phyloP scores from a whole-genome alignment of 768 basidiomycete genomes.

The Neoboletus subvelutipes region DNA sequence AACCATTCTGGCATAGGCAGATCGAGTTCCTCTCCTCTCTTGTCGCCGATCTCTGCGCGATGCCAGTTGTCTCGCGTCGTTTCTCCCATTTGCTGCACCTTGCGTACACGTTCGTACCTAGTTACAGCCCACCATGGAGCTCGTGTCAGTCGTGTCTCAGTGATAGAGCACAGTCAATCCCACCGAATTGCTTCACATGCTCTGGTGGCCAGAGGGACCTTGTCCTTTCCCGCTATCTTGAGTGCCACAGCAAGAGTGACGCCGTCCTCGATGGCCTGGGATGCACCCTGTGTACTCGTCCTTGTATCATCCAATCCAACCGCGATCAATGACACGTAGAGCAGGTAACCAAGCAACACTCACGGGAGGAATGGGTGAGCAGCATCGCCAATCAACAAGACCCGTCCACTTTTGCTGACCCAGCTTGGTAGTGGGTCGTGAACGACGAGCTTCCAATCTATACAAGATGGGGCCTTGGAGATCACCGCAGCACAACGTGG shows the following conservation, averaged over 20 bases:
- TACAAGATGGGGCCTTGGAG: slow-evolving; percentile 26
- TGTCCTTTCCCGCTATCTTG: slow-evolving; percentile 2
- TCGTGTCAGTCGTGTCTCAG: not conserved
- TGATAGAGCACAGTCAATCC: not conserved
- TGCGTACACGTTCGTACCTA: slow-evolving; percentile 27
- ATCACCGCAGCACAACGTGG: slow-evolving; percentile 25
- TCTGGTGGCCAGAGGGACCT: slow-evolving; percentile 5
- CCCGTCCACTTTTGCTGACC: slow-evolving; percentile 30
- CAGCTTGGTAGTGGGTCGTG: slow-evolving; percentile 39
- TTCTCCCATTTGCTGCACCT: slow-evolving; percentile 26
- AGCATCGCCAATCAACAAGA: slow-evolving; percentile 30
- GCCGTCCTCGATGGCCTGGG: slow-evolving; percentile 43
- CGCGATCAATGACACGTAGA: not conserved
- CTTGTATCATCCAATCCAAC: slow-evolving; percentile 1
- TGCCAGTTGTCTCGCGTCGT: slow-evolving; percentile 27
- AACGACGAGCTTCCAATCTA: slow-evolving; percentile 42
- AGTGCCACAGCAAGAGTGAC: slow-evolving; percentile 35
- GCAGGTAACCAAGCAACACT: not conserved
- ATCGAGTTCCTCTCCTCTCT: slow-evolving; percentile 10
- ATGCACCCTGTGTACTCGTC: slow-evolving; percentile 35
- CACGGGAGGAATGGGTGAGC: slow-evolving; percentile 34
- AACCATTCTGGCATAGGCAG: slow-evolving; percentile 31
- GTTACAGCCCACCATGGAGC: not conserved
- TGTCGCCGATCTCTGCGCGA: slow-evolving; percentile 16
- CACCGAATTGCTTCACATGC: slow-evolving; percentile 17